These are phyloP conservation scores for Tremella mesenterica DNA, from an alignment of 768 basidiomycete genomes.

Conservation along the genomic window DNA sequence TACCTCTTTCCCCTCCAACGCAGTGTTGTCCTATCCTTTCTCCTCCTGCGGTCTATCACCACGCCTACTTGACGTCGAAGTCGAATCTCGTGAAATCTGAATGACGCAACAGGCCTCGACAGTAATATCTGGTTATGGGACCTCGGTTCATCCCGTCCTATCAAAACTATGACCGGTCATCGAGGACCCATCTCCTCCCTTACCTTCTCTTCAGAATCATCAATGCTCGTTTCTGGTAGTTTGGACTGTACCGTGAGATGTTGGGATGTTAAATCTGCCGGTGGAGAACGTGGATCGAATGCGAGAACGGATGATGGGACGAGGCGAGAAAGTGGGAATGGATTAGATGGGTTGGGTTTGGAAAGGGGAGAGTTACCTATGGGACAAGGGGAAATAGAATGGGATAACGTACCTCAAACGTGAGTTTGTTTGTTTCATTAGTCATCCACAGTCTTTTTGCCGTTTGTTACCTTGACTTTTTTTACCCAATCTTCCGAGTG, in stretches of 20 bases:
- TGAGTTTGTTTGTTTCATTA: conserved; percentile 6
- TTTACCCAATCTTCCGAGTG: neutral
- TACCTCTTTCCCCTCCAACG: conserved; percentile 1
- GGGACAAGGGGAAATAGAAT: conserved; percentile 7
- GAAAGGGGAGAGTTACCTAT: conserved; percentile 17
- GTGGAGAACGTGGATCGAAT: conserved; percentile 48
- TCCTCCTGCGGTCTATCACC: neutral
- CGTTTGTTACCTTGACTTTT: neutral
- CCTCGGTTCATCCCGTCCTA: conserved; percentile 79
- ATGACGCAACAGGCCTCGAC: conserved; percentile 64
- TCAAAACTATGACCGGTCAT: conserved; percentile 96
- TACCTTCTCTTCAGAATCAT: conserved; percentile 84
- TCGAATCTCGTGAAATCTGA: neutral
- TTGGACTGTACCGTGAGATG: conserved; percentile 96
- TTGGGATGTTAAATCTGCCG: conserved; percentile 84
- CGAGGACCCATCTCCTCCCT: conserved; percentile 79
- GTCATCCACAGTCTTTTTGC: neutral
- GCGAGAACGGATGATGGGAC: conserved; percentile 6
- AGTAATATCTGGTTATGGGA: conserved; percentile 82
- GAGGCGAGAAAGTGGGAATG: neutral
- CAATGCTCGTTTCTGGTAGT: conserved; percentile 78
- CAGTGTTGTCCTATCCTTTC: neutral
- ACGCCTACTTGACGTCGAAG: neutral
- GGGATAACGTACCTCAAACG: conserved; percentile 55
- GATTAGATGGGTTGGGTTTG: conserved; percentile 6